Conservation (phyloP, 2,329 filamentous ascomycete genomes). For the Phialemoniopsis sp. region DNA sequence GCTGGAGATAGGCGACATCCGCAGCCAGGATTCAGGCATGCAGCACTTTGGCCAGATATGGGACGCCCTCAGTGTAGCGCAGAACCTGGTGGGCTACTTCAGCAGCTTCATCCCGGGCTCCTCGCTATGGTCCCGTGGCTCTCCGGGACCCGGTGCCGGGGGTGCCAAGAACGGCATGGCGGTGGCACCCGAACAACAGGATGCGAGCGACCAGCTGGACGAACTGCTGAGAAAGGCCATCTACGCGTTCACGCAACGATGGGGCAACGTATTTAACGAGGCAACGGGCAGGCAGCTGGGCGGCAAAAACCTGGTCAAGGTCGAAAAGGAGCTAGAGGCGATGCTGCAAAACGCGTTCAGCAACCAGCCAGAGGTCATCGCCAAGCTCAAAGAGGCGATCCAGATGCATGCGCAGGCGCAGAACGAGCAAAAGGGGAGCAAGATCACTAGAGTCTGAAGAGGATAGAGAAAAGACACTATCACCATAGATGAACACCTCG, state of each 20-base stretch:
- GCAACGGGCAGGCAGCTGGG: slow-evolving; percentile 35
- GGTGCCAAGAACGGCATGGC: slow-evolving; percentile 8
- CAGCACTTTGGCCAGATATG: slow-evolving; percentile 63
- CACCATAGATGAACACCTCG: too few relatives aligned
- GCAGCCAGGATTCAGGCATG: slow-evolving; percentile 46
- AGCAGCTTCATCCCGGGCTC: slow-evolving; percentile 52
- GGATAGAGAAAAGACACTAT: not conserved
- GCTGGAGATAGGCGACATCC: slow-evolving; percentile 79
- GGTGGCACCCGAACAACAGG: slow-evolving; percentile 28
- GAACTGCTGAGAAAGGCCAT: slow-evolving; percentile 59
- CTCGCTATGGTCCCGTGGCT: slow-evolving; percentile 37
- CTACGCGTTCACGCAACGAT: slow-evolving; percentile 58
- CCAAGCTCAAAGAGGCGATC: slow-evolving; percentile 58
- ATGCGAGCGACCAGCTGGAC: slow-evolving; percentile 62
- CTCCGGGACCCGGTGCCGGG: slow-evolving; percentile 11
- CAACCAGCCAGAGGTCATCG: slow-evolving; percentile 54
- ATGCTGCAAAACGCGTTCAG: slow-evolving; percentile 55
- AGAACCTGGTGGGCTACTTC: slow-evolving; percentile 56
- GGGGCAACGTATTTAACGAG: slow-evolving; percentile 47
- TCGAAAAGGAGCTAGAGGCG: slow-evolving; percentile 52
- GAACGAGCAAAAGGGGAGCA: slow-evolving; percentile 26
- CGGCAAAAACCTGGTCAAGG: slow-evolving; percentile 44
- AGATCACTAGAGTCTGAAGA: slow-evolving; percentile 8
- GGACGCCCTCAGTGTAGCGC: slow-evolving; percentile 52
- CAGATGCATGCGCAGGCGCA: slow-evolving; percentile 51